A percentile compares a stretch with the other conserved stretches of the same genome.
Conservation (phyloP, 2,329 filamentous ascomycete genomes). For the Penicillium sp. region DNA sequence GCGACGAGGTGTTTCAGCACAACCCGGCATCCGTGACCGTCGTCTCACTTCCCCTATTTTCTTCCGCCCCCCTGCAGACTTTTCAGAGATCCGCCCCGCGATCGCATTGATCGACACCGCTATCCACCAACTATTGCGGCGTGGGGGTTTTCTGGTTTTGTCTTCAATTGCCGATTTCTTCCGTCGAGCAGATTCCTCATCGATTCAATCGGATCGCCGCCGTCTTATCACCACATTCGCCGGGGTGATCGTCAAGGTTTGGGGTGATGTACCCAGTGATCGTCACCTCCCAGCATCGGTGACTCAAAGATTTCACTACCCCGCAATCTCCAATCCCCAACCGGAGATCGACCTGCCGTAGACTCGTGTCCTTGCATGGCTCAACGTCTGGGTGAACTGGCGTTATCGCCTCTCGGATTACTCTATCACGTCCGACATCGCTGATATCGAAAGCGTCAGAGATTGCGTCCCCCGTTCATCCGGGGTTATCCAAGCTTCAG, state of each 20-base stretch:
- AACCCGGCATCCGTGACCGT: not conserved
- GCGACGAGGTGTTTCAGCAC: constrained; percentile 1
- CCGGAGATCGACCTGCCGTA: not conserved
- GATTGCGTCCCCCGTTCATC: not conserved
- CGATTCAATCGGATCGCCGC: not conserved
- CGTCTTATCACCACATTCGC: constrained; percentile 1
- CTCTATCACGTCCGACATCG: constrained; percentile 20
- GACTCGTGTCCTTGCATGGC: not conserved
- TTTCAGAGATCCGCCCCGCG: constrained; percentile 12
- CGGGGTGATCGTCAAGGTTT: constrained; percentile 14
- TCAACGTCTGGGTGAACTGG: not conserved
- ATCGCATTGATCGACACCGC: constrained; percentile 15
- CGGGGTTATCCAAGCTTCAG: not conserved
- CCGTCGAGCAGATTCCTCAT: not conserved
- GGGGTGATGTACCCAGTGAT: constrained; percentile 14
- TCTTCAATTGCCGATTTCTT: not conserved
- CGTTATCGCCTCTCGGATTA: constrained; percentile 2
- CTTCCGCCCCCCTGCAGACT: not conserved
- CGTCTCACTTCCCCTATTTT: constrained; percentile 11
- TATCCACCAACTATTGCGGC: constrained; percentile 13
- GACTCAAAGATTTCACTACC: constrained; percentile 5
- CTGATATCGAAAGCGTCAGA: constrained; percentile 6
- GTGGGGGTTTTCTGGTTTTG: constrained; percentile 4
- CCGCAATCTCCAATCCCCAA: constrained; percentile 13
- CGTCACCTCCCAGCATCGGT: constrained; percentile 5